Conservation (phyloP, 345 rosid genomes). For the Pelargonium nanum region DNA sequence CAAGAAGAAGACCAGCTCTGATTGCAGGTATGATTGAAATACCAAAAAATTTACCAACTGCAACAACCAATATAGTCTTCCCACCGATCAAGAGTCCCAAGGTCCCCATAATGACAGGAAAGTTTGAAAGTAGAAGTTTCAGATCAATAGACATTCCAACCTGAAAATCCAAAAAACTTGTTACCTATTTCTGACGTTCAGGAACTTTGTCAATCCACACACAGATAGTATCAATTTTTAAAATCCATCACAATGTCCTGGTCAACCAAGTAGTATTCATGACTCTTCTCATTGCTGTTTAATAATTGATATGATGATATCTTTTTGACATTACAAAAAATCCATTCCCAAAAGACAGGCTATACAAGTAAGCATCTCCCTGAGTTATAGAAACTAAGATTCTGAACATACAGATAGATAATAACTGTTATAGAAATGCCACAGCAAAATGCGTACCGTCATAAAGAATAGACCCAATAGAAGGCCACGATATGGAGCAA, state of each 20-base stretch:
- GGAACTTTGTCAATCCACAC: conserved; percentile 11
- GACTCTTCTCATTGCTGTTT: neutral
- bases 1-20: conserved; percentile 91
- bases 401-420: neutral
- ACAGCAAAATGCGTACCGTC: conserved; percentile 52
- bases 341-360: neutral
- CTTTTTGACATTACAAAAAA: neutral
- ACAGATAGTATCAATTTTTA: conserved; percentile 8
- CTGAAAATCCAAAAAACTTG: conserved; percentile 37
- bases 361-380: neutral
- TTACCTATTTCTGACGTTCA: neutral
- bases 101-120: conserved; percentile 66
- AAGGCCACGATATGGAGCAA: conserved; percentile 98
- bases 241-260: conserved; percentile 10
- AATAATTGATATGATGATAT: neutral
- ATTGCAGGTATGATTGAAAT: conserved; percentile 77
- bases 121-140: conserved; percentile 79
- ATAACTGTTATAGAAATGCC: conserved; percentile 2
- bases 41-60: conserved; percentile 77
- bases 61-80: conserved; percentile 63
- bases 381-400: neutral
- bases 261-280: conserved; percentile 4
- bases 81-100: conserved; percentile 81
- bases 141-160: conserved; percentile 99
- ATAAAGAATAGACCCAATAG: conserved; percentile 96